A percentile compares a stretch with the other conserved stretches of the same genome.
Conservation (phyloP, 2,329 filamentous ascomycete species). For the Ceratocystis eucalypticola region DNA sequence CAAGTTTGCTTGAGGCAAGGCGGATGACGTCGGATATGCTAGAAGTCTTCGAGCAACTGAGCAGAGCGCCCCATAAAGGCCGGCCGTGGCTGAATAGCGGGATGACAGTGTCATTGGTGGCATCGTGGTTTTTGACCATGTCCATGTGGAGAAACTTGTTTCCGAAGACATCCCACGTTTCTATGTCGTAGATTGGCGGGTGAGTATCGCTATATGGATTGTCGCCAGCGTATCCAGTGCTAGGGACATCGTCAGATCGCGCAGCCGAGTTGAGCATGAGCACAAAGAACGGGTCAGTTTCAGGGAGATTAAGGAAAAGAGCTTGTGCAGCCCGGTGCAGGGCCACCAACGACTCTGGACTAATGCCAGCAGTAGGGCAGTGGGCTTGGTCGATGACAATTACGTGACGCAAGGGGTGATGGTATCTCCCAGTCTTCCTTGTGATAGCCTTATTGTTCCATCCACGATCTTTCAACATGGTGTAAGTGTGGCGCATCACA, state of each 20-base stretch:
- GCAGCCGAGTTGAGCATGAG: not conserved
- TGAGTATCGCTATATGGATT: constrained; percentile 12
- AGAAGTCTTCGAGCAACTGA: constrained; percentile 10
- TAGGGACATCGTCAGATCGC: not conserved
- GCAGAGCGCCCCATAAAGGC: constrained; percentile 16
- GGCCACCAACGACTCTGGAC: constrained; percentile 7
- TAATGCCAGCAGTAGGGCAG: constrained; percentile 6
- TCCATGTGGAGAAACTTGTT: constrained; percentile 1
- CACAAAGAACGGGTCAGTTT: constrained; percentile 16
- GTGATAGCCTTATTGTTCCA: constrained; percentile 11
- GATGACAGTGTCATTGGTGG: not conserved
- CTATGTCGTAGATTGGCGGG: constrained; percentile 14
- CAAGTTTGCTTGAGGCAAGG: constrained; percentile 13
- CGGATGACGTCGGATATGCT: constrained; percentile 13
- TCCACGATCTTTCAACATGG: not conserved
- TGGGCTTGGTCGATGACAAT: constrained; percentile 11
- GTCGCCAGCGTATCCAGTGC: not conserved
- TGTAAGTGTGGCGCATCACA: not conserved
- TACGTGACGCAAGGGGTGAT: constrained; percentile 7
- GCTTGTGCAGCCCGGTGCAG: constrained; percentile 17
- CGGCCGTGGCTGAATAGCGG: constrained; percentile 15
- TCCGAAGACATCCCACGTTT: constrained; percentile 11
- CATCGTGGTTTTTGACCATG: constrained; percentile 4
- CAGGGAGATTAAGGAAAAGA: constrained; percentile 8
- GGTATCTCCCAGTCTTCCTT: not conserved